Conservation (phyloP, 2,329 filamentous ascomycete species). For the Verticillium nonalfalfae region DNA sequence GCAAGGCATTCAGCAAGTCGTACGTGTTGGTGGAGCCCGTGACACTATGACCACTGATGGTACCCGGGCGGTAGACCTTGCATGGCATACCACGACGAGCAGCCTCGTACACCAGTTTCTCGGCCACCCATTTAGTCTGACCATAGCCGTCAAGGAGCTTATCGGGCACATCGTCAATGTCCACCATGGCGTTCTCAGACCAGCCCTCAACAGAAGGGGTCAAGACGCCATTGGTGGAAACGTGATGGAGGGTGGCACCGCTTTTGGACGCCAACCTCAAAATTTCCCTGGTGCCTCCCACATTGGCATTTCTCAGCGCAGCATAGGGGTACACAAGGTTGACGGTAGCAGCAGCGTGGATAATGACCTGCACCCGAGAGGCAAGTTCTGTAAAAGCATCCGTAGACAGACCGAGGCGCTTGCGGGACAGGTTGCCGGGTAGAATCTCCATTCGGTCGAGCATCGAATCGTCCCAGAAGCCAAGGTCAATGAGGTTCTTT, state of each 20-base stretch:
- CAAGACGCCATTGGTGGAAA: conserved; percentile 76
- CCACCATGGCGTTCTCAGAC: conserved; percentile 62
- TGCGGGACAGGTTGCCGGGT: conserved; percentile 64
- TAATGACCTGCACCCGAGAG: conserved; percentile 61
- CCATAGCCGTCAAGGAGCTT: conserved; percentile 69
- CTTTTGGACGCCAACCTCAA: conserved; percentile 61
- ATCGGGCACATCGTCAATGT: conserved; percentile 60
- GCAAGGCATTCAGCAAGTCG: conserved; percentile 68
- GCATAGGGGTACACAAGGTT: conserved; percentile 80
- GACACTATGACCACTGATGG: conserved; percentile 70
- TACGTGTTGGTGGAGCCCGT: conserved; percentile 73
- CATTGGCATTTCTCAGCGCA: conserved; percentile 66
- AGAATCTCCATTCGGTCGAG: conserved; percentile 73
- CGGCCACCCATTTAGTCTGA: conserved; percentile 77
- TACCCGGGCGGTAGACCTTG: conserved; percentile 66
- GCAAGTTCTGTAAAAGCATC: conserved; percentile 61
- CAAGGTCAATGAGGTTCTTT: conserved; percentile 70
- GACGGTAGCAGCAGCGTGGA: conserved; percentile 73
- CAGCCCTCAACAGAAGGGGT: conserved; percentile 65
- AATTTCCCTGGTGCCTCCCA: conserved; percentile 72
- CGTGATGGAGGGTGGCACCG: conserved; percentile 68
- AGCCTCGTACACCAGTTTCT: conserved; percentile 67
- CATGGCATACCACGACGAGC: conserved; percentile 62
- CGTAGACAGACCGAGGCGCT: conserved; percentile 60
- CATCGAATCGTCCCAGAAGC: conserved; percentile 70